phyloP scores from a whole-genome alignment of 2,329 filamentous ascomycete genomes.

The Dactylellina sp. region DNA sequence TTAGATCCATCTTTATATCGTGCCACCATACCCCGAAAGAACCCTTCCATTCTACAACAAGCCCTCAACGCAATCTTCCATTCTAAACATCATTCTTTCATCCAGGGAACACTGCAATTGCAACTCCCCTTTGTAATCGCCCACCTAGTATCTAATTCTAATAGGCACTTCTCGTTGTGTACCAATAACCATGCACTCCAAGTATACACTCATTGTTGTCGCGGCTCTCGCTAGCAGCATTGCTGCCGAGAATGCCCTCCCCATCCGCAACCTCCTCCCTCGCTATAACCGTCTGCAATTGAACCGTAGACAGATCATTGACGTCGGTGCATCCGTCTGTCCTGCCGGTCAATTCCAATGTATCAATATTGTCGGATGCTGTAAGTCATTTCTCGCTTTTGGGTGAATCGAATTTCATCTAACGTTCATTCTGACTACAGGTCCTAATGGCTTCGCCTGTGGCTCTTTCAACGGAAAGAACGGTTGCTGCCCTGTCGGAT shows the following conservation, averaged over 20 bases:
- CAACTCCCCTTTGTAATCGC: too few relatives aligned
- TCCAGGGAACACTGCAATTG: background rate
- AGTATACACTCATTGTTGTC: slow-evolving; percentile 25
- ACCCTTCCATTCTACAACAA: slow-evolving; percentile 26
- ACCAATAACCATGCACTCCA: slow-evolving; percentile 32
- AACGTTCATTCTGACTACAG: slow-evolving; percentile 4
- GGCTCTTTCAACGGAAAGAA: slow-evolving; percentile 44
- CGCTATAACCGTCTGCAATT: slow-evolving; percentile 34
- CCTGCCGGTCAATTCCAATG: slow-evolving; percentile 40
- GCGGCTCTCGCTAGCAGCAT: slow-evolving; percentile 25
- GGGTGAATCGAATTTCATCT: too few relatives aligned
- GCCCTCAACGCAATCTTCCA: slow-evolving; percentile 18
- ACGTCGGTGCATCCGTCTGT: slow-evolving; percentile 28
- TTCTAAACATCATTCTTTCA: slow-evolving; percentile 8
- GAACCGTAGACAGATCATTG: slow-evolving; percentile 25
- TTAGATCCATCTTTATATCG: slow-evolving; percentile 27
- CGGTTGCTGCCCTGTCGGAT: slow-evolving; percentile 43
- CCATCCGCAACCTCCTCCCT: slow-evolving; percentile 33
- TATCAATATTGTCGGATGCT: slow-evolving; percentile 40
- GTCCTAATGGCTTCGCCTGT: slow-evolving; percentile 44
- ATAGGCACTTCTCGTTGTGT: background rate
- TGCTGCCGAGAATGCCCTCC: slow-evolving; percentile 43
- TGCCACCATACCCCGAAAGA: background rate
- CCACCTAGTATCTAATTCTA: background rate
- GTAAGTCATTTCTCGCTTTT: slow-evolving; percentile 17